Base-by-base conservation (phyloP, 805 yeast genomes). In the Candida schatavii region DNA sequence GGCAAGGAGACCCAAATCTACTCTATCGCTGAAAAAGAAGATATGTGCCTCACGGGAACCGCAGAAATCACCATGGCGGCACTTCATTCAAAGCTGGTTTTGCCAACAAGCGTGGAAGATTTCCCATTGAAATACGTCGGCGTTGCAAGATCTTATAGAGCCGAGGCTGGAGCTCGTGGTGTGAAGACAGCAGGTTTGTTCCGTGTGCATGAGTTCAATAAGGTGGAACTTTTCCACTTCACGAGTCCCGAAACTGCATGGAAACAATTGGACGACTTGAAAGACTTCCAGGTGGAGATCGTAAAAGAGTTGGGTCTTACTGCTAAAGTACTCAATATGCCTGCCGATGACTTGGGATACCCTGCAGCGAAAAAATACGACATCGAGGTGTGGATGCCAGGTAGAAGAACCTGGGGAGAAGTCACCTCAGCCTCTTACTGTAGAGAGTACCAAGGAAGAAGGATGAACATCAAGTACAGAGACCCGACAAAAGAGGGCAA, bases 341-440 rank as follows among this genome's bases (percentile, higher is more conserved):
- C 97, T 0, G 80, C 83, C 20, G 80, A 85, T 47, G 99, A 93
- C 58, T 66, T 93, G 40, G 99, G 99, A 0, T 83, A 96, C 0
- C 96, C 99, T 1, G 98, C 98, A 0, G 80, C 74, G 62, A 83
- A 85, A 55, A 93, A 93, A 59, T 88, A 81, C 57, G 99, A 93
- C 53, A 87, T 90, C 43, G 99, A 93, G 63, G 96, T 90, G 0
- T 88, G 96, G 89, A 91, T 93, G 98, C 98, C 98, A 0, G 97
- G 98, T 2, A 77, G 97, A 52, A 90, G 88, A 1, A 60, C 67
- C 2, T 91, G 95, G 88, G 99, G 99, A 3, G 99, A 93, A 59
- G 72, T 93, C 25, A 81, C 95, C 1, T 87, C 96, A 22, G 75
- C 95, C 1, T 89, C 97, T 2, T 91, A 90, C 57, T 93, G 99